phyloP scores from a whole-genome alignment of 1,139 yeast genomes.

The Taphrina flavorubra region DNA sequence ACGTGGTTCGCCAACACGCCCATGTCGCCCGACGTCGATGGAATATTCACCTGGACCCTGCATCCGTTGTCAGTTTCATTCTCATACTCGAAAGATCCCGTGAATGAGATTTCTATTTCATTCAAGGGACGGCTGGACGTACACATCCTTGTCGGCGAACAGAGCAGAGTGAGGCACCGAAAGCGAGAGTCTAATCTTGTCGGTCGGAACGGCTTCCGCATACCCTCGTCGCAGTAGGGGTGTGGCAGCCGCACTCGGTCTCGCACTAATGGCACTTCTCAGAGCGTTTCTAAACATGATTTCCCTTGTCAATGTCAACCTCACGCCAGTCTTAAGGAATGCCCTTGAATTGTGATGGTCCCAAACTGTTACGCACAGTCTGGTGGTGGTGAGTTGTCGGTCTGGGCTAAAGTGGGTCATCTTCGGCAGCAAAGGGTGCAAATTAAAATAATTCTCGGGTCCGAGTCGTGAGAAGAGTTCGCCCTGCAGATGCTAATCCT shows the following conservation, averaged over 20 bases:
- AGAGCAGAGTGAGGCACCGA: conserved; percentile 72
- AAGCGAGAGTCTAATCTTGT: conserved; percentile 82
- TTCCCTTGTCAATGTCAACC: not conserved
- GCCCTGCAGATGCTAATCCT: no score
- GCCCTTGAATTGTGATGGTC: not conserved
- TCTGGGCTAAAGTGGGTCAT: no score
- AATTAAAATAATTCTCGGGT: no score
- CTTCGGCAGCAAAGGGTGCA: no score
- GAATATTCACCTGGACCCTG: conserved; percentile 90
- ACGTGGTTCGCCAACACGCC: conserved; percentile 99
- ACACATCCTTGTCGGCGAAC: conserved; percentile 42
- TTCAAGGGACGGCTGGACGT: no score
- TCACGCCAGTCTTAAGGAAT: not conserved
- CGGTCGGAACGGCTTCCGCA: conserved; percentile 62
- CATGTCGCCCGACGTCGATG: conserved; percentile 93
- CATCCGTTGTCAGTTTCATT: conserved; percentile 43
- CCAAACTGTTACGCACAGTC: not conserved
- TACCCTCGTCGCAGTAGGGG: conserved; percentile 40
- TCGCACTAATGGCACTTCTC: conserved; percentile 24
- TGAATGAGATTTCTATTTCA: no score
- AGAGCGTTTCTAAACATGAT: conserved; percentile 39
- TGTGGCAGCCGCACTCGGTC: conserved; percentile 1
- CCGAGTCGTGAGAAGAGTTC: no score
- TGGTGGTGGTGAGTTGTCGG: not conserved
- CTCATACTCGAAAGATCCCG: no score